Base-by-base conservation (phyloP, 257 asterid species). In the Salvia rosmarinus region DNA sequence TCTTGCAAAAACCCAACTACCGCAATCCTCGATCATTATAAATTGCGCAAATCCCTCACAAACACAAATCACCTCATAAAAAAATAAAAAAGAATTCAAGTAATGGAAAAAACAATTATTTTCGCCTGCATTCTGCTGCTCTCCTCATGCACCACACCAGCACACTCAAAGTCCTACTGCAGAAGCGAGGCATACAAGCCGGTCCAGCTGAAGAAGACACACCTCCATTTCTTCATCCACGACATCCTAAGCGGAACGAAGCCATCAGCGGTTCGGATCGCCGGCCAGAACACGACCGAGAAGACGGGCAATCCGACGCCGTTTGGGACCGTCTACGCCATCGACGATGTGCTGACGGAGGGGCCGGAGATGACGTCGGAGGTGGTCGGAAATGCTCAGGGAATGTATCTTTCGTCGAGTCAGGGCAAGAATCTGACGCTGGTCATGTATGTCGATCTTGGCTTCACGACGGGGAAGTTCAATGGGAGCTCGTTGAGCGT, bases 401-500 rank as follows among this genome's bases (percentile, higher is more conserved):
- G 89, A 4, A 16, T 79, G 55, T 83, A 80, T 64, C 20, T 80
- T 2, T 80, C 85, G n/a, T 46, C 83, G 35, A 83, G 72, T 42
- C 79, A 75, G n/a, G 80, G 28, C n/a, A 28, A 59, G 77, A 14
- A 62, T 1, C 5, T 49, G 70, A 72, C 77, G 8, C 6, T 83
- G 76, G 83, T 83, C 0, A 2, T 83, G 84, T 79, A 74, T 16
- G 68, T 73, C 1, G 85, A 78, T 71, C 65, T 84, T 0, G 86
- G 84, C 0, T 81, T 84, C 44, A 84, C 88, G 3, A 17, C 21
- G 0, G 86, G 86, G 0, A 7, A 52, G 64, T 77, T 74, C 50
- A 71, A 78, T 0, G 86, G 88, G 70, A 81, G 85, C 30, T 84
- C 88, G 10, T 12, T 84, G 1, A 81, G 86, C 49, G 88, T 84